Evolutionary conservation across 805 yeast genomes (phyloP), one percentile per base, ranked within the genome.

Genomic region (Metschnikowia aberdeeniae): DNA sequence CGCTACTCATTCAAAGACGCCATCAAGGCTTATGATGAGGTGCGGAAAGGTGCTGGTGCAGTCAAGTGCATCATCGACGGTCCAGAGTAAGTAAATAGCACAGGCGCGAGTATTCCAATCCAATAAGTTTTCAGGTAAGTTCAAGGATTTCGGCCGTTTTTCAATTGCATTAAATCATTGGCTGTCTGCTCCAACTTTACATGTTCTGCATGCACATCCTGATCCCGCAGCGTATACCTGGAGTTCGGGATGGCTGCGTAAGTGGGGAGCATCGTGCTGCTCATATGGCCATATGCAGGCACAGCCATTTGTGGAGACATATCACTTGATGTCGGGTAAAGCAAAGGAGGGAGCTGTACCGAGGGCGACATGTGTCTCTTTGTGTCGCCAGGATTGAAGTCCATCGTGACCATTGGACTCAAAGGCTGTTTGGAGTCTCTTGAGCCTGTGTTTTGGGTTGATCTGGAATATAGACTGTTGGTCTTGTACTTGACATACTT

Each of bases 31-130:
- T 85, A 84, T 64, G 84, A 86, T 50, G 71, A 76, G 36, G 82
- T 82, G n/a, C 75, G 78, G 51, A 72, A 76, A 34, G 90, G 90
- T 37, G 67, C 76, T 50, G 81, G 79, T 34, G 84, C 85, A 45
- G 81, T 88, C 57, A 89, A 89, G 72, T 82, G 86, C 50, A 78
- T 89, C 58, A 89, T 89, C 52, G 82, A 77, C 43, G 96, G 96
- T 4, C 96, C 96, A 3, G 73, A 76, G 47, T 54, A 52, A 33
- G 12, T 26, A 30, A 31, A 14, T 24, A 37, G 26, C 8, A 22
- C 13, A 5, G 12, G n/a, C 13, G 32, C 32, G n/a, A 29, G 32
- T 5, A 12, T 29, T 3, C 7, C 13, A 12, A 29, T 29, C 32
- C n/a, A 29, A 13, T 12, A 7, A 8, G 12, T 12, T 14, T 31